Evolutionary conservation across 1,139 yeast genomes (phyloP).

Genomic region (Geotrichum klebahnii): DNA sequence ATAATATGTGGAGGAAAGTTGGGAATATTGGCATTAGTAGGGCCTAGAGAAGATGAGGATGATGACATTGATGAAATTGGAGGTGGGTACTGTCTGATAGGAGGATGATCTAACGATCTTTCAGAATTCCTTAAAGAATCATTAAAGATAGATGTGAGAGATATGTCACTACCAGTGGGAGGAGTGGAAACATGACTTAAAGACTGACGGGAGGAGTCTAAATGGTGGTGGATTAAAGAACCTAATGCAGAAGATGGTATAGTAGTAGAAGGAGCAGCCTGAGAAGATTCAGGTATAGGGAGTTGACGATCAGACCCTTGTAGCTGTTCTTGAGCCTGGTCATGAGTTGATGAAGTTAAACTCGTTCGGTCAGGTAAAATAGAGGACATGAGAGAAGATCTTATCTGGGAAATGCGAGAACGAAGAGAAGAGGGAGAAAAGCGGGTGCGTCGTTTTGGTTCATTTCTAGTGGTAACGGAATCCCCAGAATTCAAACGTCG

Average conservation of each 20-base stretch:
- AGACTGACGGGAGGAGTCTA: background rate
- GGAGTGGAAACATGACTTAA: background rate
- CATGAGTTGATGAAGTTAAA: background rate
- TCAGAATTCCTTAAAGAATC: background rate
- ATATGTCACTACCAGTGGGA: background rate
- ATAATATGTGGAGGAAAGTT: background rate
- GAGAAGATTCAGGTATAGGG: background rate
- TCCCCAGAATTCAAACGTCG: conserved; percentile 5
- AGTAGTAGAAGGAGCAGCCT: too few species aligned
- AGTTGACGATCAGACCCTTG: background rate
- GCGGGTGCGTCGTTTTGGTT: conserved; percentile 2
- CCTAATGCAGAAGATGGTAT: background rate
- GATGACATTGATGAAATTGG: background rate
- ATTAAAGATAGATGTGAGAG: background rate
- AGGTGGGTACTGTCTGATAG: background rate
- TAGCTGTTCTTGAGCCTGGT: too few species aligned
- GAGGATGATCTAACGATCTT: background rate
- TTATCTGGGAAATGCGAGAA: conserved; percentile 6
- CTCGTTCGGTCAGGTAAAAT: background rate
- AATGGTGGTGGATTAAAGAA: background rate
- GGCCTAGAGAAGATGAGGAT: background rate
- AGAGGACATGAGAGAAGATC: conserved; percentile 6
- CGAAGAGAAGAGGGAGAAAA: background rate
- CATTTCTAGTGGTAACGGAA: background rate
- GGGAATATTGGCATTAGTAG: background rate